Evolutionary conservation across 2,329 filamentous ascomycete species (phyloP), one percentile per base, ranked within the genome.

Genomic region (Ilyonectria robusta): DNA sequence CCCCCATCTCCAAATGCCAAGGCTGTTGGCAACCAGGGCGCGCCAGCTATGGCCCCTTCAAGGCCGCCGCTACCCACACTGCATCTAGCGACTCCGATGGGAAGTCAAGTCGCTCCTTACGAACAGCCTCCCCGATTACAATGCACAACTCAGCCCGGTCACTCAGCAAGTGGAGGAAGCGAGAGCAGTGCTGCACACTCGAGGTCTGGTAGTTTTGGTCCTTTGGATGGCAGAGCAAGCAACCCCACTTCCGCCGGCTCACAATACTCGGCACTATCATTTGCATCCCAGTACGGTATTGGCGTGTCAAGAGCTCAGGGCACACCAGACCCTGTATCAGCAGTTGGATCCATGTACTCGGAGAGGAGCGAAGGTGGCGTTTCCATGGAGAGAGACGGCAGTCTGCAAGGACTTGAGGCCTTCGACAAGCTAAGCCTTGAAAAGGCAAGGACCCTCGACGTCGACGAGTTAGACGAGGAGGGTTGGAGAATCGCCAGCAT

Each of bases 401-500:
- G 94, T 77, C 87, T 93, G 80, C 93, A 94, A 75, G 91, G 91
- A 4, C 84, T 96, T 3, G 87, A 95, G 67, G 91, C 89, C 3
- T 90, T 98, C 65, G 94, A 97, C 71, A 91, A 95, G 80, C 81
- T 97, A 75, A 93, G 89, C 56, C 80, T 96, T 51, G 94, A 97
- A 72, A 94, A 92, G 80, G 94, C 94, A 40, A 88, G 93, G 70
- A 93, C 91, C 26, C 83, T 95, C 44, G 96, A 99, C 80, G 95
- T 97, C 4, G 95, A 98, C 75, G 95, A 98, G 73, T 83, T 99
- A 55, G 95, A 98, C 78, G 95, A 98, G 76, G 93, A 97, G 70
- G 94, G 94, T 21, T 99, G 96, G 96, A 91, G 93, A 78, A 95
- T 97, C 58, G 96, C 95, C 11, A 97, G 94, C 78, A 89, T 93